These are phyloP conservation scores for Pyricularia grisea DNA, from an alignment of 2,329 filamentous ascomycete genomes.

Conservation along the genomic window DNA sequence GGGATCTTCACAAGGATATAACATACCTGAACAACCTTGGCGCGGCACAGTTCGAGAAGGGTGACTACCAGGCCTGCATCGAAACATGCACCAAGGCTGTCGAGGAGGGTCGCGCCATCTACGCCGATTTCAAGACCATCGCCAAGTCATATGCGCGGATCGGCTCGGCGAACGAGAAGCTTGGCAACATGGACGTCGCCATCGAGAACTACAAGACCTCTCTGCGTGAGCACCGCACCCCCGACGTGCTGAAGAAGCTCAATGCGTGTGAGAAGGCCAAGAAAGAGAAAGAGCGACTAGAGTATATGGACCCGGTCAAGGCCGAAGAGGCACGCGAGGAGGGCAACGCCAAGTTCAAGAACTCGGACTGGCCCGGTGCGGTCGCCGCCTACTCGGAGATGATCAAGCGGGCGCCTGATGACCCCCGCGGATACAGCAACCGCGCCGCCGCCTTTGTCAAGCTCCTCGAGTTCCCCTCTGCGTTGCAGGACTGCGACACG, in stretches of 20 bases:
- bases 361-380: slow-evolving; percentile 86
- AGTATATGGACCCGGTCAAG: slow-evolving; percentile 84
- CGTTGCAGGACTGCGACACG: slow-evolving; percentile 82
- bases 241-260: slow-evolving; percentile 87
- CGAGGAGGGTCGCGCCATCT: slow-evolving; percentile 78
- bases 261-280: slow-evolving; percentile 83
- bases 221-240: slow-evolving; percentile 91
- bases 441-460: slow-evolving; percentile 95
- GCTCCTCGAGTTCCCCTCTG: slow-evolving; percentile 88
- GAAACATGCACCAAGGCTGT: slow-evolving; percentile 81
- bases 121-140: slow-evolving; percentile 96
- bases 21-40: slow-evolving; percentile 96
- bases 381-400: slow-evolving; percentile 94
- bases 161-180: slow-evolving; percentile 86
- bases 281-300: slow-evolving; percentile 61
- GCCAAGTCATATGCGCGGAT: slow-evolving; percentile 98
- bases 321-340: slow-evolving; percentile 92
- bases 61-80: slow-evolving; percentile 81
- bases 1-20: slow-evolving; percentile 92
- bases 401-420: slow-evolving; percentile 88
- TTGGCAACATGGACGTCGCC: slow-evolving; percentile 68
- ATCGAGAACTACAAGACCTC: slow-evolving; percentile 89
- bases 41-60: slow-evolving; percentile 92
- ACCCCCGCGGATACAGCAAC: slow-evolving; percentile 93
- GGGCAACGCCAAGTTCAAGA: slow-evolving; percentile 96